Evolutionary conservation across 768 basidiomycete species (phyloP), one percentile per base, ranked within the genome.

Genomic region (Tephrocybe rancida): DNA sequence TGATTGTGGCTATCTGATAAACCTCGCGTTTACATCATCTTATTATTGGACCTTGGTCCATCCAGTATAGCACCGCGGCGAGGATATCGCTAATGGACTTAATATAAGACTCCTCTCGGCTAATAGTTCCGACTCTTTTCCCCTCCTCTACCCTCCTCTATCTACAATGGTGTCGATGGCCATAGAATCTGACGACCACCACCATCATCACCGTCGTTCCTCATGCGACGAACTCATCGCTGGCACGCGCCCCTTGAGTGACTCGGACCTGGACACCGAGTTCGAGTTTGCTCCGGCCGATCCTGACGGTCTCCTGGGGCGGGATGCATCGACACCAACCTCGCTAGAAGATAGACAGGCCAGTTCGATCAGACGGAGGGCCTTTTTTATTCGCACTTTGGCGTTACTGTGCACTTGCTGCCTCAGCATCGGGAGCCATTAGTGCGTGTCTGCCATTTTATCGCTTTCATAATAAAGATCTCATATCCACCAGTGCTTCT

Each of bases 341-440:
- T 25, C 44, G 29, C 11, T 42, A 18, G 41, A 57, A 54, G 52
- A 32, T 13, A 43, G 3, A 44, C 26, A 41, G 7, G 18, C 45
- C 11, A 38, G 42, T 25, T 41, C 39, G 1, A 7, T 29, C 22
- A 42, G 22, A 43, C 59, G 65, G 27, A 70, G 73, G 52, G 76
- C 79, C 1, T 74, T 78, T 42, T 67, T 83, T 57, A 73, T 90
- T 18, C 76, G 87, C 44, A 63, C 70, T 1, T 59, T 90, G 19
- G 88, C 88, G 13, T 74, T 91, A 3, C 64, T 87, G 1, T 90
- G 87, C 53, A 86, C 86, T 22, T 90, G 88, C 63, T 84, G 82
- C 26, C 67, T 92, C 59, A 88, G 87, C 61, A 71, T 92, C 30
- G 90, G 89, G 29, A 87, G 86, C 57, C 89, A 91, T 64, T 90